Base-by-base conservation (phyloP, 257 asterid species). In the Thymus mandschuricus region DNA sequence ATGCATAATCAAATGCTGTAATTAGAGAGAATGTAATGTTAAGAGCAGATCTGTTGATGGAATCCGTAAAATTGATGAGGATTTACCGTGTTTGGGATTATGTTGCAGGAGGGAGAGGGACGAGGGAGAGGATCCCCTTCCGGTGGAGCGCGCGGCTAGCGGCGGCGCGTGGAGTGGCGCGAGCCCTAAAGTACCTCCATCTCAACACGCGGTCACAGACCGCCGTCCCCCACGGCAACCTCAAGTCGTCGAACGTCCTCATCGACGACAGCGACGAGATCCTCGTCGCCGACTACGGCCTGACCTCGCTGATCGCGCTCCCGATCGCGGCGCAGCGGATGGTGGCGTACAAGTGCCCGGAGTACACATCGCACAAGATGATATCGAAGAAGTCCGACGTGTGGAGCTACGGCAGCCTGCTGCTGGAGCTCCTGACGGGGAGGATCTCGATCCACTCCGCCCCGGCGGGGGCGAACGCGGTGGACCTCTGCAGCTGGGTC, bases 391-490 rank as follows among this genome's bases (percentile, higher is more conserved):
- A 89, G 48, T 83, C 97, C 0, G 97, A 89, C 41, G 81, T 92
- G 27, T 87, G 95, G 92, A 87, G 91, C 91, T 92, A 80, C 38
- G 97, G 97, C 1, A 68, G 85, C 79, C 71, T 92, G 15, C 85
- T 92, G 43, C 82, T 92, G 27, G 97, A 92, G 81, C 89, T 92
- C 31, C 73, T 92, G 13, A 86, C 97, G 1, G 97, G 97, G 12
- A 70, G 82, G 64, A 15, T 85, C 6, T 69, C 97, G 0, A 48
- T 76, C 6, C 85, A 81, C 59, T 83, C 90, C 29, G 92, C 93
- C 6, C 81, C 90, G 33, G 76, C 74, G 68, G 93, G 82, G 64
- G 74, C 72, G 28, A 75, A 70, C 12, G 92, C 84, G 6, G 87
- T 86, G 12, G 97, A 89, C 27, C 87, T 92, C 1, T 82, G 90